Evolutionary conservation across 805 yeast genomes (phyloP).

Genomic region (Candida alai): DNA sequence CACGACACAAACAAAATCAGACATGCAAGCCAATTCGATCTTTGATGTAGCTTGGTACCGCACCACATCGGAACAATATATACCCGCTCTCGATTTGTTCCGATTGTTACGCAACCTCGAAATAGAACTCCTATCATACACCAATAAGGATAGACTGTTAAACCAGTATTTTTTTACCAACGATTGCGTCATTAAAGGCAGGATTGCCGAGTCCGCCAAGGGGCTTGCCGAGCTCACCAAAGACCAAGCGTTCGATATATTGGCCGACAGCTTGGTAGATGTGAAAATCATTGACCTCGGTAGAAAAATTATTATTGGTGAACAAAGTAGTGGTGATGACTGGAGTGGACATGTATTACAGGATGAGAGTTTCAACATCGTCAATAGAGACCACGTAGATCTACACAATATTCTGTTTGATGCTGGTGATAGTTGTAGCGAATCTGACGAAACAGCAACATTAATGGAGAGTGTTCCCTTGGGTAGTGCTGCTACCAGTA

Average conservation of each 20-base stretch:
- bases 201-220: constrained; percentile 1
- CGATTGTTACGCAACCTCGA: constrained; percentile 6
- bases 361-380: too few species aligned
- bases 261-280: constrained; percentile 14
- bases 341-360: too few species aligned
- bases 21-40: not conserved
- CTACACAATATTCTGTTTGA: constrained; percentile 1
- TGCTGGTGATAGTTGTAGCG: constrained; percentile 3
- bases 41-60: constrained; percentile 5
- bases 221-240: constrained; percentile 1
- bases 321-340: constrained; percentile 9
- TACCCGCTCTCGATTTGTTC: constrained; percentile 1
- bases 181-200: constrained; percentile 2
- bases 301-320: constrained; percentile 14
- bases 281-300: constrained; percentile 16
- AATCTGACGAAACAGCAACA: constrained; percentile 12
- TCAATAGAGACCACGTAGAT: too few species aligned
- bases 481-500: not conserved
- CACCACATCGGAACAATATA: not conserved
- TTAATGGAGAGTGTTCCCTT: constrained; percentile 9
- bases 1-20: too few species aligned
- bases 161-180: constrained; percentile 1
- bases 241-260: constrained; percentile 13
- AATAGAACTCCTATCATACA: constrained; percentile 1
- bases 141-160: not conserved